Evolutionary conservation across 2,329 filamentous ascomycete species (phyloP).

Genomic region (Mycocentrospora acerina): DNA sequence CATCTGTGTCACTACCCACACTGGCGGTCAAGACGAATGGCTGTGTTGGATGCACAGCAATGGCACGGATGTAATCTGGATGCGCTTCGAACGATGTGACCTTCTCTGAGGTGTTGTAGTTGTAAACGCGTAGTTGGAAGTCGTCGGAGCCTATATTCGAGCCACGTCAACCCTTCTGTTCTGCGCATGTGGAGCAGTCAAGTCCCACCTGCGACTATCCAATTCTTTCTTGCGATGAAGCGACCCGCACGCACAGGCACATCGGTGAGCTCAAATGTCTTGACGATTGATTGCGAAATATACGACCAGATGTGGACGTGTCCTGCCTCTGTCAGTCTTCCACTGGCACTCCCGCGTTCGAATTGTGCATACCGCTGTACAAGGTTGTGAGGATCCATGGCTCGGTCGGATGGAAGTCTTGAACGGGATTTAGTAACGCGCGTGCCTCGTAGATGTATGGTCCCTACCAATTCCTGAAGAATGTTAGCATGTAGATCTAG

Average conservation of each 20-base stretch:
- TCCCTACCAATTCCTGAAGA: conserved; percentile 38
- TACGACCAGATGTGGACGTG: conserved; percentile 99
- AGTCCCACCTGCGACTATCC: conserved; percentile 80
- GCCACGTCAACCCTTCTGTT: conserved; percentile 18
- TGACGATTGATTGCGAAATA: conserved; percentile 76
- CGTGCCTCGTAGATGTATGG: conserved; percentile 3
- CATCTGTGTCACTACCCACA: conserved; percentile 22
- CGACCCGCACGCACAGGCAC: conserved; percentile 95
- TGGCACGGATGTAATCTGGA: conserved; percentile 96
- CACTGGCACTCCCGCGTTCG: conserved; percentile 4
- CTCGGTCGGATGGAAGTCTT: conserved; percentile 96
- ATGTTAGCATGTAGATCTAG: conserved; percentile 24
- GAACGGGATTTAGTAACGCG: conserved; percentile 48
- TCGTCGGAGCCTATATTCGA: conserved; percentile 66
- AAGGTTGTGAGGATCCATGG: conserved; percentile 93
- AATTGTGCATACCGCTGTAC: conserved; percentile 72
- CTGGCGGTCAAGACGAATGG: conserved; percentile 95
- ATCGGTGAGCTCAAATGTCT: conserved; percentile 98
- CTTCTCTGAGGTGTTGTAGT: conserved; percentile 99
- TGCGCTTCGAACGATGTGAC: conserved; percentile 96
- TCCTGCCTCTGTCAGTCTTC: conserved; percentile 56
- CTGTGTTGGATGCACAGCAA: conserved; percentile 91
- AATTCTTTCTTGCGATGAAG: conserved; percentile 97
- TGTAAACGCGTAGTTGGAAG: conserved; percentile 81
- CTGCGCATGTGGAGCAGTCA: not conserved